phyloP scores from a whole-genome alignment of 352 stramenopile genomes.

The Phytophthora sp. region DNA sequence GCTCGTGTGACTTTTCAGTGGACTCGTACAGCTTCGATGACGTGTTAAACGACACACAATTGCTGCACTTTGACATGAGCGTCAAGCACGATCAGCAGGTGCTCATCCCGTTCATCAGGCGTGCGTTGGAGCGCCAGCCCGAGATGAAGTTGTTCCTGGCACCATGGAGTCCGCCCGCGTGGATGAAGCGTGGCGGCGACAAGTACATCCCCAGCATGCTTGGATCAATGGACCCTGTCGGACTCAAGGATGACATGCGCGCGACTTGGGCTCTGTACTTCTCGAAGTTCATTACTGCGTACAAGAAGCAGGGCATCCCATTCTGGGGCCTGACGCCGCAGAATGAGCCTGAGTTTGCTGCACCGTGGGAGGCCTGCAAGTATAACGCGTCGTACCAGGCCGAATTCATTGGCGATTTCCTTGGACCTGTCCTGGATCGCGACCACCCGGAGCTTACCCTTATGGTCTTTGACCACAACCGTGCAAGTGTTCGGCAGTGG shows the following conservation, averaged over 20 bases:
- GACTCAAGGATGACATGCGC: conserved; percentile 55
- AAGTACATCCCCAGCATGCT: conserved; percentile 73
- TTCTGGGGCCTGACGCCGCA: conserved; percentile 90
- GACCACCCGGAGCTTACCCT: conserved; percentile 92
- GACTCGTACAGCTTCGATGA: conserved; percentile 90
- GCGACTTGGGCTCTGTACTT: conserved; percentile 90
- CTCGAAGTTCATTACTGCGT: conserved; percentile 88
- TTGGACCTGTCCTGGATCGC: conserved; percentile 80
- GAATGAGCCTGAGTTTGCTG: conserved; percentile 76
- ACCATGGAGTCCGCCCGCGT: conserved; percentile 88
- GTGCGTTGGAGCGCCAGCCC: conserved; percentile 7
- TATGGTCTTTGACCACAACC: conserved; percentile 94
- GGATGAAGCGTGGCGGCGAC: conserved; percentile 71
- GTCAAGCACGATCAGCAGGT: conserved; percentile 76
- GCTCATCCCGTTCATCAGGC: conserved; percentile 84
- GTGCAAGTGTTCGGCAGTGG: conserved; percentile 73
- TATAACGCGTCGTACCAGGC: conserved; percentile 63
- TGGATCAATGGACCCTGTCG: conserved; percentile 53
- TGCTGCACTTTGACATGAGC: conserved; percentile 80
- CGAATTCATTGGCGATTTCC: conserved; percentile 84
- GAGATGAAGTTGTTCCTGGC: conserved; percentile 39
- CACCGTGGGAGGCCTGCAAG: conserved; percentile 75
- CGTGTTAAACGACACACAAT: conserved; percentile 63
- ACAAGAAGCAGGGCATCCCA: conserved; percentile 70
- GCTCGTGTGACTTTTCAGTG: conserved; percentile 90